Conservation (phyloP, 78 protist genomes). For the Trichosphaerium sp. region DNA sequence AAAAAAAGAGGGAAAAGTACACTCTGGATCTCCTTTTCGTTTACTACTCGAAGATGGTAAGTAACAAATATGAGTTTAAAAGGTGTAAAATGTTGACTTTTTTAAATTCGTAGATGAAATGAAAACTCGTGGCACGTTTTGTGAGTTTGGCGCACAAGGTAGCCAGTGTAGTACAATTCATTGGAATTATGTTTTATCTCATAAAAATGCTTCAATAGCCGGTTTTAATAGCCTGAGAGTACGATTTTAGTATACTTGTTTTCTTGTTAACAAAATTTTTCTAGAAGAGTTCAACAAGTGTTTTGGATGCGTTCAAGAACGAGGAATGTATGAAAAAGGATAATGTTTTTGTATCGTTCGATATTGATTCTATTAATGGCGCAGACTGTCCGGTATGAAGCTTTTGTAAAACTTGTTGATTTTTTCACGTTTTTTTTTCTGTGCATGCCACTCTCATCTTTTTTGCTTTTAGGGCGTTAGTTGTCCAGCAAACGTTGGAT, state of each 20-base stretch:
- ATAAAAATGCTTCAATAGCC: neutral
- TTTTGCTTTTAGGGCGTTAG: conserved; percentile 30
- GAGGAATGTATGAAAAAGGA: no score
- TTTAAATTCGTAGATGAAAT: neutral
- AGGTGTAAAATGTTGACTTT: neutral
- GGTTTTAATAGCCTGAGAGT: conserved; percentile 10
- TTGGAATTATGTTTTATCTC: neutral
- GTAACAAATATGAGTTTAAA: neutral
- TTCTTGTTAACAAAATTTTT: neutral
- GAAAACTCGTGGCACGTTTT: neutral
- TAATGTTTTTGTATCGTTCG: conserved; percentile 36
- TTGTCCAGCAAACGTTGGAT: conserved; percentile 22
- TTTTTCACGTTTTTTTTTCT: neutral
- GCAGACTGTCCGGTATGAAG: conserved; percentile 19
- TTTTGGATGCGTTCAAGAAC: conserved; percentile 3
- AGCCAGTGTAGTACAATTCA: conserved; percentile 30
- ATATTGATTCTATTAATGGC: conserved; percentile 19
- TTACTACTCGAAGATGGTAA: neutral
- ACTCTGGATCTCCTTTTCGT: conserved; percentile 49
- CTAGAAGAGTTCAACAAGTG: neutral
- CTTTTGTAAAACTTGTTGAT: neutral
- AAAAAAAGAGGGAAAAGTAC: conserved; percentile 5
- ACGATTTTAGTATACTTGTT: neutral
- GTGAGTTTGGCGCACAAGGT: conserved; percentile 48
- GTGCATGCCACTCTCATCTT: neutral